Evolutionary conservation across 164 flowering plant genomes (phyloP).

Genomic region (Malania oleifera): DNA sequence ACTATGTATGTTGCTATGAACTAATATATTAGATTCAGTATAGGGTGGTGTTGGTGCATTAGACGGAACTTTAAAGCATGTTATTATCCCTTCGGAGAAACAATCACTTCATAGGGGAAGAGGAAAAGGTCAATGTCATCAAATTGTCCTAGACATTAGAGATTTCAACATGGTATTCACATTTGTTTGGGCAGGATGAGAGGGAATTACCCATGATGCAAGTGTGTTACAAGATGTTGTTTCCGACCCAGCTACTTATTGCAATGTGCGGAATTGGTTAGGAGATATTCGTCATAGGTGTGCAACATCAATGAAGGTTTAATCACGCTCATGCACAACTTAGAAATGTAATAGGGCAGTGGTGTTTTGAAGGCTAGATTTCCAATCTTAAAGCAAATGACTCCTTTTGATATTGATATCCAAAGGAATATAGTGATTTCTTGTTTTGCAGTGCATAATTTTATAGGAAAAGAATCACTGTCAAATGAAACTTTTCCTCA

Average conservation of each 20-base stretch:
- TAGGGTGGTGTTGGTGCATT: too few relatives aligned
- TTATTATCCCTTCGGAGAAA: neutral
- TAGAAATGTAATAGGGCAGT: neutral
- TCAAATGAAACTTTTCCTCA: neutral
- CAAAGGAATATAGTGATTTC: neutral
- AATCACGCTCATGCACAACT: neutral
- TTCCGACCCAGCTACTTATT: neutral
- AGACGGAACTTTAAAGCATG: neutral
- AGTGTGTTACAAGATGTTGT: neutral
- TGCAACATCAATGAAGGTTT: neutral
- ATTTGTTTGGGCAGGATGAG: slow-evolving; percentile 5
- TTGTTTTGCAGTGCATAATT: neutral
- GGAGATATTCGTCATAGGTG: neutral
- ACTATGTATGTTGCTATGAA: too few relatives aligned
- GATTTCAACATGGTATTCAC: slow-evolving; percentile 1
- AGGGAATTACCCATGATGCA: neutral
- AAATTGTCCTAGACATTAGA: neutral
- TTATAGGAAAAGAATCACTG: neutral
- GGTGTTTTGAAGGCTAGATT: neutral
- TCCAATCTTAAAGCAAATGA: neutral
- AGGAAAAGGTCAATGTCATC: neutral
- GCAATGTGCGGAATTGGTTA: neutral
- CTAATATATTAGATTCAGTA: too few relatives aligned
- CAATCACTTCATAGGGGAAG: neutral
- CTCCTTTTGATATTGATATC: neutral